Evolutionary conservation across 2,329 filamentous ascomycete species (phyloP).

Genomic region (Colletotrichum sojae): DNA sequence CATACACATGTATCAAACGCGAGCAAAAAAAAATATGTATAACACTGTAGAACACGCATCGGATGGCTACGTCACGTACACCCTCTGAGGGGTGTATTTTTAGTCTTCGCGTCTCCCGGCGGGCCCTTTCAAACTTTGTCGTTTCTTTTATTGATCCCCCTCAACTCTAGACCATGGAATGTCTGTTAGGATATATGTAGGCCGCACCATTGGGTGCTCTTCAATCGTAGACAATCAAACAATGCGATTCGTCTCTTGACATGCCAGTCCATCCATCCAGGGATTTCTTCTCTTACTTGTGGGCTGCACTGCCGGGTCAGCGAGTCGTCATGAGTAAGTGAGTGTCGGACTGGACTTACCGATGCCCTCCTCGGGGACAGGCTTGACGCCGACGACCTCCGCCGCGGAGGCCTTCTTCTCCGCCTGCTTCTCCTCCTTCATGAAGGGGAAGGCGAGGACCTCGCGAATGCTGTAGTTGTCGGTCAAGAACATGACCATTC

Average conservation of each 20-base stretch:
- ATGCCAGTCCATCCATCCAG: conserved; percentile 8
- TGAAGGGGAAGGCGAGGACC: conserved; percentile 96
- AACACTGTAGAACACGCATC: conserved; percentile 32
- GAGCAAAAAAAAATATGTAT: conserved; percentile 27
- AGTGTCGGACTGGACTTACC: conserved; percentile 29
- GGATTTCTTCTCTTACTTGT: conserved; percentile 36
- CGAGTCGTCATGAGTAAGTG: no score
- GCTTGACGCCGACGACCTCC: conserved; percentile 73
- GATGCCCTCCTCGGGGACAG: conserved; percentile 73
- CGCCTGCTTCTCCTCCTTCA: conserved; percentile 83
- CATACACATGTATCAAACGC: conserved; percentile 11
- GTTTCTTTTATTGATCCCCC: conserved; percentile 3
- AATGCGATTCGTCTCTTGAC: conserved; percentile 33
- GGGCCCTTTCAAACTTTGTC: conserved; percentile 16
- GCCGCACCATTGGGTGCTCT: conserved; percentile 10
- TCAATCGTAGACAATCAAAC: conserved; percentile 24
- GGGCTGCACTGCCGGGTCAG: conserved; percentile 20
- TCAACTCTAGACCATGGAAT: conserved; percentile 41
- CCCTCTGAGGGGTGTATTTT: conserved; percentile 18
- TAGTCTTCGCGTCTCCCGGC: conserved; percentile 7
- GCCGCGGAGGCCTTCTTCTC: conserved; percentile 70
- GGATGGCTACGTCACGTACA: conserved; percentile 9
- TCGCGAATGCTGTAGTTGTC: conserved; percentile 95
- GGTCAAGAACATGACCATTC: conserved; percentile 95
- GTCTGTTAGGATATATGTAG: conserved; percentile 36